A percentile compares a stretch with the other conserved stretches of the same genome.
phyloP scores from a whole-genome alignment of 2,329 filamentous ascomycete species.

The Herpomyces periplanetae region DNA sequence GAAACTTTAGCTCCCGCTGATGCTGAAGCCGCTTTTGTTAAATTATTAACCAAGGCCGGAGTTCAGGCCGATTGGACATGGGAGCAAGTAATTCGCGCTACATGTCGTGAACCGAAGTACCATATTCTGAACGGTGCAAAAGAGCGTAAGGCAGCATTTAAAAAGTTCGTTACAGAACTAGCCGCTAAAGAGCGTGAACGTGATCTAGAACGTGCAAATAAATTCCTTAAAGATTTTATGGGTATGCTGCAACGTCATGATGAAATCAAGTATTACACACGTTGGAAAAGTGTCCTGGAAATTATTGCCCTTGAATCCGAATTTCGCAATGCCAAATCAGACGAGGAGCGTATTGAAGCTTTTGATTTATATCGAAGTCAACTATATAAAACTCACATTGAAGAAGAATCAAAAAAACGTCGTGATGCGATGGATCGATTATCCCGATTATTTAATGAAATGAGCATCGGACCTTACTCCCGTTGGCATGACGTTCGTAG shows the following conservation, averaged over 20 bases:
- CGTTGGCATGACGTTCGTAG: constrained; percentile 68
- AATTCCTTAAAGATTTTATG: constrained; percentile 67
- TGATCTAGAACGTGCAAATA: constrained; percentile 63
- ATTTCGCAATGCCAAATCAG: constrained; percentile 59
- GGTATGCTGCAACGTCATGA: constrained; percentile 86
- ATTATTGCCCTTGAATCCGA: constrained; percentile 86
- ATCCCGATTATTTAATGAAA: constrained; percentile 28
- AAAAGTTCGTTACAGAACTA: constrained; percentile 72
- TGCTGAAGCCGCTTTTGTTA: constrained; percentile 66
- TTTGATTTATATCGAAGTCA: constrained; percentile 75
- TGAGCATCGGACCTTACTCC: constrained; percentile 67
- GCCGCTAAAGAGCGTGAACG: constrained; percentile 71
- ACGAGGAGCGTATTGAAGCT: constrained; percentile 48
- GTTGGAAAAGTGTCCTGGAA: constrained; percentile 76
- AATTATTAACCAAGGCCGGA: constrained; percentile 43
- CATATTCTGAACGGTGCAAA: constrained; percentile 68
- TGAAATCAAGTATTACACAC: constrained; percentile 83
- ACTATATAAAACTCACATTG: constrained; percentile 37
- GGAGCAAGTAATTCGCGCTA: constrained; percentile 50
- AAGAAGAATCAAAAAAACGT: constrained; percentile 27
- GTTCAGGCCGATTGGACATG: constrained; percentile 74
- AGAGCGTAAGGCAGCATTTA: constrained; percentile 58
- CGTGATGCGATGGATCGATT: constrained; percentile 56
- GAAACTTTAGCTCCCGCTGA: constrained; percentile 47
- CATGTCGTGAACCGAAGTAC: constrained; percentile 66